These are phyloP conservation scores for Maudiozyma bulderi DNA, from an alignment of 805 yeast species.

Conservation along the genomic window DNA sequence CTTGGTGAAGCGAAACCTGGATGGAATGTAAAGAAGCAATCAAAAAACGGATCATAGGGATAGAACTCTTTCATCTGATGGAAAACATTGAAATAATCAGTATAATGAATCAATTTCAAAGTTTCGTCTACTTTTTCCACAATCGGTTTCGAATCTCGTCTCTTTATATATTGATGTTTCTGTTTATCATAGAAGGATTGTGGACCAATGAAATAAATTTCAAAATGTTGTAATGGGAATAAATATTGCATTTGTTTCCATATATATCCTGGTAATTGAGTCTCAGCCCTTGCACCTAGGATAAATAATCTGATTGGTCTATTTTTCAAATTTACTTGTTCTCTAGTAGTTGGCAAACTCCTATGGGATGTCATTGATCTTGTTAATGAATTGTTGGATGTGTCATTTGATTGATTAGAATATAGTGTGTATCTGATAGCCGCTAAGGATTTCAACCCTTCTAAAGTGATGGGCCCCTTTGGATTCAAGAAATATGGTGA, in stretches of 20 bases:
- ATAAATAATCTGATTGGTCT: constrained; percentile 85
- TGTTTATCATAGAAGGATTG: constrained; percentile 74
- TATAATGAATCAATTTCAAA: constrained; percentile 68
- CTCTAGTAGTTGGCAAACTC: background rate
- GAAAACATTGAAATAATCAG: constrained; percentile 82
- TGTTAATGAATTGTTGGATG: background rate
- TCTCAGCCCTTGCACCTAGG: constrained; percentile 86
- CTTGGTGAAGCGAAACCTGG: constrained; percentile 88
- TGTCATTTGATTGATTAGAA: constrained; percentile 24
- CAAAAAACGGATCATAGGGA: constrained; percentile 96
- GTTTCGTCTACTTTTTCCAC: constrained; percentile 65
- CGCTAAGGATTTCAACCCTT: constrained; percentile 87
- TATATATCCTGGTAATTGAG: constrained; percentile 85
- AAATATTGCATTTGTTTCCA: constrained; percentile 89
- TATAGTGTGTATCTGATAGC: constrained; percentile 86
- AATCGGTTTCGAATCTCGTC: constrained; percentile 44
- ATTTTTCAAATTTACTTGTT: constrained; percentile 38
- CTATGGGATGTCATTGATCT: background rate
- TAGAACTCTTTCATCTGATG: constrained; percentile 90
- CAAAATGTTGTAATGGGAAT: constrained; percentile 75
- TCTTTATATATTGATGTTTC: constrained; percentile 48
- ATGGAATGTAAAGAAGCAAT: constrained; percentile 86
- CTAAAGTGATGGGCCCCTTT: constrained; percentile 79
- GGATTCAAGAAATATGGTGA: constrained; percentile 79
- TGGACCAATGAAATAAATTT: constrained; percentile 89